These are phyloP conservation scores for Beauveria sp. DNA, from an alignment of 2,329 filamentous ascomycete genomes.

Conservation along the genomic window DNA sequence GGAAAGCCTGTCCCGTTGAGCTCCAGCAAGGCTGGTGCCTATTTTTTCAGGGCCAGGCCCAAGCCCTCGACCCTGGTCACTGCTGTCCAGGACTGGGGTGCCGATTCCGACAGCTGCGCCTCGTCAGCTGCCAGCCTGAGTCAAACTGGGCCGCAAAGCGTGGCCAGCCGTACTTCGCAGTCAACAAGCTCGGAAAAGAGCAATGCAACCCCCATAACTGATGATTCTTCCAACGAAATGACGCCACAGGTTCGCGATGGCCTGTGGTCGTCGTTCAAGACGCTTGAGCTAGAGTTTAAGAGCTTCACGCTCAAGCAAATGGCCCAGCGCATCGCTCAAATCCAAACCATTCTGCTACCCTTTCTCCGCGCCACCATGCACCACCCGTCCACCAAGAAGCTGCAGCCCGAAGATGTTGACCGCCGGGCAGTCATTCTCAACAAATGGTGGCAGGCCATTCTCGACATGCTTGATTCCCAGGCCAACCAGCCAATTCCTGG, in stretches of 20 bases:
- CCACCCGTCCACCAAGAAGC: slow-evolving; percentile 54
- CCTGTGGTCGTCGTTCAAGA: slow-evolving; percentile 48
- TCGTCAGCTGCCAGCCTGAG: slow-evolving; percentile 40
- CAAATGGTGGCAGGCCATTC: slow-evolving; percentile 80
- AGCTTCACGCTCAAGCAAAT: slow-evolving; percentile 66
- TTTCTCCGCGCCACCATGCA: slow-evolving; percentile 66
- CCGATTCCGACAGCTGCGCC: slow-evolving; percentile 35
- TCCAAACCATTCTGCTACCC: slow-evolving; percentile 65
- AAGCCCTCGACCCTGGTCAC: slow-evolving; percentile 38
- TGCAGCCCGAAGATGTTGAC: slow-evolving; percentile 77
- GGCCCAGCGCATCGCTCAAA: slow-evolving; percentile 65
- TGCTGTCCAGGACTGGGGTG: slow-evolving; percentile 27
- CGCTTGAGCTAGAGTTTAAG: slow-evolving; percentile 40
- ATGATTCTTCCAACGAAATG: slow-evolving; percentile 41
- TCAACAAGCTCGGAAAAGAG: slow-evolving; percentile 30
- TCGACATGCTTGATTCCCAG: slow-evolving; percentile 73
- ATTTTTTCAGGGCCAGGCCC: slow-evolving; percentile 41
- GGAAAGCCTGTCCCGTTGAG: slow-evolving; percentile 29
- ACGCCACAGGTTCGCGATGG: slow-evolving; percentile 39
- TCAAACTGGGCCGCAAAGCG: slow-evolving; percentile 32
- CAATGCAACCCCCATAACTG: slow-evolving; percentile 29
- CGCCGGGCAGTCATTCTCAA: slow-evolving; percentile 71
- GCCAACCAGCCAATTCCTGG: slow-evolving; percentile 65
- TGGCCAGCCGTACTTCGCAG: slow-evolving; percentile 30
- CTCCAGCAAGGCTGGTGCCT: slow-evolving; percentile 37